These are phyloP conservation scores for Eudorina sp. DNA, from an alignment of 139 green algal genomes.

Conservation along the genomic window DNA sequence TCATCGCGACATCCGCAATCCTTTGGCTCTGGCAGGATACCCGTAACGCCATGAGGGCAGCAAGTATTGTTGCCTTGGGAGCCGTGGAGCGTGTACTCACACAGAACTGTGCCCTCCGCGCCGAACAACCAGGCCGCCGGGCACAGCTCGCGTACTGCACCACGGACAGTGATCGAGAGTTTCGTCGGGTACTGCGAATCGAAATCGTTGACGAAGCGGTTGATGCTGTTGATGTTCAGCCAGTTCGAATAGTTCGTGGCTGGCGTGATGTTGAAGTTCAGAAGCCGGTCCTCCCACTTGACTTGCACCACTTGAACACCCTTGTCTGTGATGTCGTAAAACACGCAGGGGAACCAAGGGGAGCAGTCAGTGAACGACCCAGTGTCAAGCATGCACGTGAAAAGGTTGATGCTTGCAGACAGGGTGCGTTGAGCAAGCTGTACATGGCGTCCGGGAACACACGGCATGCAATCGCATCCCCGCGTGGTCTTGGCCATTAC, in stretches of 20 bases:
- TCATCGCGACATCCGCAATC: slow-evolving; percentile 64
- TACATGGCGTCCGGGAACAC: no score
- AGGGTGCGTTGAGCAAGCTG: no score
- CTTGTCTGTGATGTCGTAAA: no score
- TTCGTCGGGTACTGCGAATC: slow-evolving; percentile 2
- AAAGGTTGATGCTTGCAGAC: no score
- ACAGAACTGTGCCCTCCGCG: not conserved
- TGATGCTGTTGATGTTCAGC: slow-evolving; percentile 62
- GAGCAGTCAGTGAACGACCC: no score
- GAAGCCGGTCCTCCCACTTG: slow-evolving; percentile 47
- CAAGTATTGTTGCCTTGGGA: slow-evolving; percentile 50
- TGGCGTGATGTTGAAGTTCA: slow-evolving; percentile 56
- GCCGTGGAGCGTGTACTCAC: slow-evolving; percentile 61
- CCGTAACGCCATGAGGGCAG: slow-evolving; percentile 57
- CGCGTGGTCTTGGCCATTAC: no score
- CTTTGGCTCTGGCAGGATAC: not conserved
- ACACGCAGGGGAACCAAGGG: no score
- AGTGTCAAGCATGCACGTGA: no score
- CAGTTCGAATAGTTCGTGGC: slow-evolving; percentile 55
- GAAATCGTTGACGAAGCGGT: slow-evolving; percentile 60
- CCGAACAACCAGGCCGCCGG: slow-evolving; percentile 43
- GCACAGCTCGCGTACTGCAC: slow-evolving; percentile 59
- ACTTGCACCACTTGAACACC: slow-evolving; percentile 51
- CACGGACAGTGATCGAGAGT: slow-evolving; percentile 36
- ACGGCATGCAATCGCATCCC: no score